Conservation (phyloP, 1,139 yeast genomes). For the Diutina siamensis region DNA sequence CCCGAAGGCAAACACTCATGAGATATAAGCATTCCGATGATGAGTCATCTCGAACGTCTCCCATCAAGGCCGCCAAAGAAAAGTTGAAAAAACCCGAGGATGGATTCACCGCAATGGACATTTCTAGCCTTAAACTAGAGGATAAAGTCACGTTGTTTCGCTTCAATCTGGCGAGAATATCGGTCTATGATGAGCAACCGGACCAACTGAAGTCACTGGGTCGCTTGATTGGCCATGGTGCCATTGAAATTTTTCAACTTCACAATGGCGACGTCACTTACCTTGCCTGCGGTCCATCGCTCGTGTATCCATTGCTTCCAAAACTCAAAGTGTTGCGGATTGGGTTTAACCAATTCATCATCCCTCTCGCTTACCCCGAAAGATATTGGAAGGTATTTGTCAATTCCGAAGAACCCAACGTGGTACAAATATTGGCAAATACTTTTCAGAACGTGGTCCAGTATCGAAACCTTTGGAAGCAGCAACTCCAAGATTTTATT, state of each 20-base stretch:
- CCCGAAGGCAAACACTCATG: conserved; percentile 30
- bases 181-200: conserved; percentile 31
- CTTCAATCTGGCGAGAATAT: conserved; percentile 25
- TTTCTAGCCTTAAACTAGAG: conserved; percentile 15
- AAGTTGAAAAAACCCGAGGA: conserved; percentile 11
- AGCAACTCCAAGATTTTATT: conserved; percentile 7
- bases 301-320: conserved; percentile 58
- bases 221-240: conserved; percentile 48
- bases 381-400: conserved; percentile 59
- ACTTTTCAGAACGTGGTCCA: conserved; percentile 31
- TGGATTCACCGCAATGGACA: conserved; percentile 6
- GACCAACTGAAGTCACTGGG: conserved; percentile 22
- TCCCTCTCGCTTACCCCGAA: conserved; percentile 61
- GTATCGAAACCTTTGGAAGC: conserved; percentile 17
- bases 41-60: conserved; percentile 15
- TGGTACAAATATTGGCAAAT: conserved; percentile 24
- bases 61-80: conserved; percentile 20
- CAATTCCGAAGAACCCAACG: conserved; percentile 22
- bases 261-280: conserved; percentile 55
- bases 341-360: conserved; percentile 38
- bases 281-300: conserved; percentile 40
- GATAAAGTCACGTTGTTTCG: conserved; percentile 29
- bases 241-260: conserved; percentile 51
- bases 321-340: conserved; percentile 46
- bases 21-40: conserved; percentile 23